Evolutionary conservation across 495 filamentous ascomycete genomes (phyloP).

Genomic region (Aspergillus sclerotioniger): DNA sequence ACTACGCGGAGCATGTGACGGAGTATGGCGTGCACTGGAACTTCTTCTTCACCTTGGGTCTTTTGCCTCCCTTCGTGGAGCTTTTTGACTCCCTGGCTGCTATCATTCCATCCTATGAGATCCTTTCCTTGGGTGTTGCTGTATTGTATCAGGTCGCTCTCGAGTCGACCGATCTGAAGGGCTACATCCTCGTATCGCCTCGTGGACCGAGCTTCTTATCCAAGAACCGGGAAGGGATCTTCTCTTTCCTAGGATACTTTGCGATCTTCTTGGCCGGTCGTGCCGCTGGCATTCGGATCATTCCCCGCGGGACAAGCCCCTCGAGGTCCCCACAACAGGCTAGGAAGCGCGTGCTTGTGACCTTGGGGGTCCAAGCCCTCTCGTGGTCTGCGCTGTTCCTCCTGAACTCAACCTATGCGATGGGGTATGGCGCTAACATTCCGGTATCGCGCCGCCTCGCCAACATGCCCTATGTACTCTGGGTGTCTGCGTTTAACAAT

Average conservation of each 20-base stretch:
- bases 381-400: slow-evolving; percentile 69
- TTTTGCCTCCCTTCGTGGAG: slow-evolving; percentile 88
- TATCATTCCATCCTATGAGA: slow-evolving; percentile 68
- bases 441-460: slow-evolving; percentile 84
- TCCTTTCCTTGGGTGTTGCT: slow-evolving; percentile 63
- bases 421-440: slow-evolving; percentile 62
- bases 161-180: slow-evolving; percentile 73
- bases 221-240: slow-evolving; percentile 90
- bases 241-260: slow-evolving; percentile 89
- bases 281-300: slow-evolving; percentile 71
- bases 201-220: slow-evolving; percentile 70
- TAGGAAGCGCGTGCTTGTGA: slow-evolving; percentile 55
- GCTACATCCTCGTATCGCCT: slow-evolving; percentile 80
- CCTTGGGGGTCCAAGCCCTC: slow-evolving; percentile 55
- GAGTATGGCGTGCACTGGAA: slow-evolving; percentile 99
- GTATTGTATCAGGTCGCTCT: slow-evolving; percentile 69
- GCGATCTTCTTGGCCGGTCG: slow-evolving; percentile 93
- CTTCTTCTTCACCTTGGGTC: slow-evolving; percentile 95
- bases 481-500: slow-evolving; percentile 86
- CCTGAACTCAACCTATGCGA: slow-evolving; percentile 61
- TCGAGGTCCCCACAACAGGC: slow-evolving; percentile 38
- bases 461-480: slow-evolving; percentile 90
- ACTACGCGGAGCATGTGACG: slow-evolving; percentile 95
- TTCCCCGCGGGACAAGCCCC: slow-evolving; percentile 56
- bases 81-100: slow-evolving; percentile 63